phyloP scores from a whole-genome alignment of 331 rosid species.

The Arachis monticola region DNA sequence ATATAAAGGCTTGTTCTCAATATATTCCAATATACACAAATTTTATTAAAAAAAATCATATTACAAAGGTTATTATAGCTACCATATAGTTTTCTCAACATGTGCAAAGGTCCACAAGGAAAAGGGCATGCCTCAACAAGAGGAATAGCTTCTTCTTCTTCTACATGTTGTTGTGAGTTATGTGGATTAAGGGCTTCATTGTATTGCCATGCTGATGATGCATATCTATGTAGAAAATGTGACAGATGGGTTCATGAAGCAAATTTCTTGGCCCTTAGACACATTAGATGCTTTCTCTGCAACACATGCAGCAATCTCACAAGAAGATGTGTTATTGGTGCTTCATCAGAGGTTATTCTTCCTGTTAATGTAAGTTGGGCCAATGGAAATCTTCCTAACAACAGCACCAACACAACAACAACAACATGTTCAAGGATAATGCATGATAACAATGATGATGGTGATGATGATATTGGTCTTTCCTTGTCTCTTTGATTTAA shows the following conservation, averaged over 20 bases:
- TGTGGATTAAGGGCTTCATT: slow-evolving; percentile 64
- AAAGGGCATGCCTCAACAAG: slow-evolving; percentile 32
- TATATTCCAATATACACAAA: slow-evolving; percentile 19
- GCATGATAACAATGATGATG: slow-evolving; percentile 3
- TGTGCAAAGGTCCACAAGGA: slow-evolving; percentile 72
- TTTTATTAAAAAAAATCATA: slow-evolving; percentile 32
- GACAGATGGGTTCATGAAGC: slow-evolving; percentile 81
- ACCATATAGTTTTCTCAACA: slow-evolving; percentile 40
- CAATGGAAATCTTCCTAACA: slow-evolving; percentile 34
- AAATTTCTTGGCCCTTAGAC: slow-evolving; percentile 72
- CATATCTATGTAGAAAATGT: slow-evolving; percentile 73
- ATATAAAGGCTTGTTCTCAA: slow-evolving; percentile 38
- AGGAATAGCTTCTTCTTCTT: not conserved
- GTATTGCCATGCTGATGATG: slow-evolving; percentile 81
- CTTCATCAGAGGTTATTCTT: slow-evolving; percentile 56
- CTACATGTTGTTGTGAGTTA: slow-evolving; percentile 66
- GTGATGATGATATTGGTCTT: slow-evolving; percentile 1
- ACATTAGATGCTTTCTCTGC: slow-evolving; percentile 78
- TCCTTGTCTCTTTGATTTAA: slow-evolving; percentile 39
- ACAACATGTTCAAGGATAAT: slow-evolving; percentile 44
- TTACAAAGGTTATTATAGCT: slow-evolving; percentile 10
- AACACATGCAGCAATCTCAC: slow-evolving; percentile 69
- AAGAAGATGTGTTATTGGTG: slow-evolving; percentile 59
- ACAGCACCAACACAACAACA: slow-evolving; percentile 19
- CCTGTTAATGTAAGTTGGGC: slow-evolving; percentile 50